Base-by-base conservation (phyloP, 768 basidiomycete species). In the Serendipita vermifera region DNA sequence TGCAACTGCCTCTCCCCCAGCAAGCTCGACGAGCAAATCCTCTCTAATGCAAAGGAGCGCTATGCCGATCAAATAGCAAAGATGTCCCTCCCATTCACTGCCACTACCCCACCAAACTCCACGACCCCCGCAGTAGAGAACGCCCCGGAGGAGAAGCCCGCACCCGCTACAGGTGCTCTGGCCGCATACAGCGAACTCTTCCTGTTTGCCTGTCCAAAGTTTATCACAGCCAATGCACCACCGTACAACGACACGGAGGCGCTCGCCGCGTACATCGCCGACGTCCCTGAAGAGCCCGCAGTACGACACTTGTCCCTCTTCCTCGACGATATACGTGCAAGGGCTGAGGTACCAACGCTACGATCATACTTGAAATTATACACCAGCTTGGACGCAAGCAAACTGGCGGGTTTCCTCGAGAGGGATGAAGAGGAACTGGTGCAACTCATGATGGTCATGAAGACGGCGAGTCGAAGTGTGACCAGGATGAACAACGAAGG, bases 381-480 rank as follows among this genome's bases (percentile, higher is more conserved):
- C 73, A 92, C 92, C 4, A 88, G 85, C 48, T 80, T 99, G 54
- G 92, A 89, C 59, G 83, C 92, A 13, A 79, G 79, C 65, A 97
- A 97, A 71, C 78, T 99, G 26, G 85, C 93, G 0, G 83, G 82
- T 62, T 96, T 98, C 78, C 73, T 94, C 40, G 89, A 91, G 59
- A 81, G 79, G 39, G 87, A 87, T 60, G 94, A 97, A 70, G 94
- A 98, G 66, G 86, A 87, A 68, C 84, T 97, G 65, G 76, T 99
- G 58, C 87, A 93, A 70, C 87, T 94, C 77, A 79, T 98, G 77
- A 96, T 98, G 91, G 83, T 90, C 39, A 79, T 96, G 71, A 98
- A 99, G 74, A 83, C 86, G 60, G 81, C 82, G 0, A 87, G 85
- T 62, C 75, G 89, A 64, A 87, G 85, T 58, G 69, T 84, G 55